Percentiles rank a stretch among this genome's conserved stretches.
Evolutionary conservation across 2,329 filamentous ascomycete genomes (phyloP).

Genomic region (Colletotrichum siamense): DNA sequence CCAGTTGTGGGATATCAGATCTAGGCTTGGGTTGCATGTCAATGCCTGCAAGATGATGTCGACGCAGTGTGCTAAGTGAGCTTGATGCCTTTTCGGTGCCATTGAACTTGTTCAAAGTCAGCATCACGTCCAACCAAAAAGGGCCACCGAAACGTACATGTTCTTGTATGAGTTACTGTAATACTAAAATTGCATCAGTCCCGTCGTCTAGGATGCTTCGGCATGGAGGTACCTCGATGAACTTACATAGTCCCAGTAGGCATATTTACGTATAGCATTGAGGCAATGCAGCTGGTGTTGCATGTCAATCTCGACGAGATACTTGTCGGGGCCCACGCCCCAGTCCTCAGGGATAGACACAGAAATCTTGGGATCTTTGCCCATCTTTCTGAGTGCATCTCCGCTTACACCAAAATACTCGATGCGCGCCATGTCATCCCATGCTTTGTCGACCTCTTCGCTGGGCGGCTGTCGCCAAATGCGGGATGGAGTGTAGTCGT

Average conservation of each 20-base stretch:
- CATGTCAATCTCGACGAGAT: constrained; percentile 15
- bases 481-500: constrained; percentile 34
- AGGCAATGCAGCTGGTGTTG: constrained; percentile 18
- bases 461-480: constrained; percentile 22
- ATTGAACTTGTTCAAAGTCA: not conserved
- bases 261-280: constrained; percentile 10
- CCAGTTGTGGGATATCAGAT: constrained; percentile 15
- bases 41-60: constrained; percentile 8
- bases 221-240: not conserved
- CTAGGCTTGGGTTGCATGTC: constrained; percentile 10
- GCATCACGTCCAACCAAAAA: not conserved
- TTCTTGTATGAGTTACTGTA: not conserved
- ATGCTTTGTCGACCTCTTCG: constrained; percentile 26
- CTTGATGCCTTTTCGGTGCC: constrained; percentile 7
- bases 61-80: constrained; percentile 1
- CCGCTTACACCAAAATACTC: constrained; percentile 16
- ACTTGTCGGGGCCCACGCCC: constrained; percentile 11
- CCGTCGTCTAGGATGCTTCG: not conserved
- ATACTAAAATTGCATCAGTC: not conserved
- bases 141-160: not conserved
- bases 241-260: not conserved
- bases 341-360: constrained; percentile 15
- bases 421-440: constrained; percentile 20
- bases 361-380: constrained; percentile 8
- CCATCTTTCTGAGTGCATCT: constrained; percentile 13